Base-by-base conservation (phyloP, 2,329 filamentous ascomycete genomes). In the Westerdykella sp. region DNA sequence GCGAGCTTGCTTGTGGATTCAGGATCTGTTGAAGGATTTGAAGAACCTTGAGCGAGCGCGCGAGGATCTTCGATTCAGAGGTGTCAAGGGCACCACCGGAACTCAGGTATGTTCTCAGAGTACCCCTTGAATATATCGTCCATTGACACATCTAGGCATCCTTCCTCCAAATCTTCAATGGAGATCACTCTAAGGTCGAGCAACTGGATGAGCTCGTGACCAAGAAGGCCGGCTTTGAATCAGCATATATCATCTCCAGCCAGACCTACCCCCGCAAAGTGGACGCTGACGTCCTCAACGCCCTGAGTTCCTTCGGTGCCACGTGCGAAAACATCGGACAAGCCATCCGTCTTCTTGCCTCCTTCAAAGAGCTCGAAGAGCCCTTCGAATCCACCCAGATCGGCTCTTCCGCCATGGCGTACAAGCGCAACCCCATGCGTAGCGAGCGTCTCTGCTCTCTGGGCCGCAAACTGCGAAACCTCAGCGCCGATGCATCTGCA, bases 291-390 rank as follows among this genome's bases (percentile, higher is more conserved):
- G 74, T 95, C n/a, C 78, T 83, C 56, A 90, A 93, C 60, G 87
- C 85, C n/a, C 73, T 95, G 28, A 76, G 78, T 25, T 86, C 81
- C 1, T 81, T 95, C 40, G 89, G 86, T 18, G 77, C 87, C n/a
- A 87, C 87, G 0, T 85, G 81, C 39, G 78, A 87, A 60, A 80
- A 83, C 46, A 90, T 94, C 47, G 78, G 80, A 39, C 76, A 77
- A 22, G 85, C 90, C 57, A 85, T 93, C 51, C 77, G 85, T 39
- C 82, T 87, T 60, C 73, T 90, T 21, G 83, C 83, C 2, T 73
- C 77, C 47, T 77, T 81, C 69, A 94, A 95, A 74, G 87, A 94
- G 67, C 73, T 93, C 45, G 89, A 94, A 62, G 86, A 90, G 72
- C 87, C 86, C 0, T 87, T 88, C 55, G 85, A 90, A 70, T 81